phyloP scores from a whole-genome alignment of 176 grass and related monocot genomes.

The Typha latifolia region DNA sequence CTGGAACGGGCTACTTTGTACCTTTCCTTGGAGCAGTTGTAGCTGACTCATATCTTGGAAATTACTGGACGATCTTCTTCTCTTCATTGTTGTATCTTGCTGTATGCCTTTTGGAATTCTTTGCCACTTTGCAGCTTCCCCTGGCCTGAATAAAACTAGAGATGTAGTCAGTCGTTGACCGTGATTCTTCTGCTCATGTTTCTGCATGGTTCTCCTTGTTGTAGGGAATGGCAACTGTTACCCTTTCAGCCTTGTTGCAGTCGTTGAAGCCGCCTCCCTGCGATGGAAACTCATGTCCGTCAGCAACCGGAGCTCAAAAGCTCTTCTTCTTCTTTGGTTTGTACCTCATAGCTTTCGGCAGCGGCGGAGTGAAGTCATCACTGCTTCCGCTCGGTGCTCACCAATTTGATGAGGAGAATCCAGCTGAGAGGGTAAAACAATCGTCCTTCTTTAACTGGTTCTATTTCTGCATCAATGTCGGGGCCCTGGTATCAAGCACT shows the following conservation, averaged over 20 bases:
- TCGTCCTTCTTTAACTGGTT: slow-evolving; percentile 68
- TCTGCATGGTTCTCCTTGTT: background rate
- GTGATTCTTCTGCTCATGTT: background rate
- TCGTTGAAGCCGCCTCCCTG: slow-evolving; percentile 15
- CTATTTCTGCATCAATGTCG: slow-evolving; percentile 58
- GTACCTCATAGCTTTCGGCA: slow-evolving; percentile 63
- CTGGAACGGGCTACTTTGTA: slow-evolving; percentile 42
- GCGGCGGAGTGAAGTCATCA: slow-evolving; percentile 51
- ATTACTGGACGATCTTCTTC: slow-evolving; percentile 48
- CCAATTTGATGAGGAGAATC: slow-evolving; percentile 52
- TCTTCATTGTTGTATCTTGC: slow-evolving; percentile 44
- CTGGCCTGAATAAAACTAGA: background rate
- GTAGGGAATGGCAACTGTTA: slow-evolving; percentile 44
- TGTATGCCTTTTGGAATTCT: slow-evolving; percentile 16
- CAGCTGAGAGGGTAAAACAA: slow-evolving; percentile 36
- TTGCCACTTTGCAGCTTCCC: background rate
- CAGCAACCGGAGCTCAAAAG: slow-evolving; percentile 6
- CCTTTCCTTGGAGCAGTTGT: slow-evolving; percentile 51
- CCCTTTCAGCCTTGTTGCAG: slow-evolving; percentile 44
- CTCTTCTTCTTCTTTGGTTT: slow-evolving; percentile 38
- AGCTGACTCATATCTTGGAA: slow-evolving; percentile 50
- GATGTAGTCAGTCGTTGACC: too few relatives aligned
- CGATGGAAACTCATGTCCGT: slow-evolving; percentile 13
- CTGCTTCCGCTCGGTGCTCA: slow-evolving; percentile 64
- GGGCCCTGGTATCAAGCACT: slow-evolving; percentile 42